Evolutionary conservation across 2,329 filamentous ascomycete species (phyloP), one percentile per base, ranked within the genome.

Genomic region (Sarocladiaceae sp.): DNA sequence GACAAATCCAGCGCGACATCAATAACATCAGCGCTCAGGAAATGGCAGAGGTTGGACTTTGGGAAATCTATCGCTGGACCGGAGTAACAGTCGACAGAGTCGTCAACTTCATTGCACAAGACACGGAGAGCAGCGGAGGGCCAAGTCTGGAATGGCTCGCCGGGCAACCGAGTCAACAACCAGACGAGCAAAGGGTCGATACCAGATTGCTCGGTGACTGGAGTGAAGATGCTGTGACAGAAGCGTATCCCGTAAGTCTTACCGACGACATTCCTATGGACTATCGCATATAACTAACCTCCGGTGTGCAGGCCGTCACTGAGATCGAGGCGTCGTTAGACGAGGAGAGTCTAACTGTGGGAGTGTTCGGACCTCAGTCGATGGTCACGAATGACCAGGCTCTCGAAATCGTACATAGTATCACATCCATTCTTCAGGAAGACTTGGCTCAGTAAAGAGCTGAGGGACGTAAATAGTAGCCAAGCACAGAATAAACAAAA

Each of bases 51-150:
- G 83, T 82, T 0, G 82, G 82, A 1, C 70, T 96, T 1, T 82
- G 80, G 70, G 85, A 96, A 64, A 84, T 96, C 33, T 68, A 75
- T 18, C 66, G 76, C 15, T 96, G 90, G 90, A 93, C 88, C 0
- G 87, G 86, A 0, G 69, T 90, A 2, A 73, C 67, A 51, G 66
- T 96, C 1, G 79, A 88, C 58, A 83, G 79, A 0, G 93, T 89
- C 69, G 83, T 96, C 60, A 97, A 97, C 64, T 94, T 96, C 57
- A 67, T 96, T 17, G 82, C 75, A 3, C 18, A 36, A 23, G 46
- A 17, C 15, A 35, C 26, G 2, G 44, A 54, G 1, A 56, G 60
- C 2, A 60, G 57, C 28, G 66, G 66, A 2, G 48, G 44, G 0
- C 15, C n/a, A 28, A 2, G 69, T n/a, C 56, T 68, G 15, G 55